Conservation (phyloP, 441 rosid species). For the Theobroma grandiflorum region DNA sequence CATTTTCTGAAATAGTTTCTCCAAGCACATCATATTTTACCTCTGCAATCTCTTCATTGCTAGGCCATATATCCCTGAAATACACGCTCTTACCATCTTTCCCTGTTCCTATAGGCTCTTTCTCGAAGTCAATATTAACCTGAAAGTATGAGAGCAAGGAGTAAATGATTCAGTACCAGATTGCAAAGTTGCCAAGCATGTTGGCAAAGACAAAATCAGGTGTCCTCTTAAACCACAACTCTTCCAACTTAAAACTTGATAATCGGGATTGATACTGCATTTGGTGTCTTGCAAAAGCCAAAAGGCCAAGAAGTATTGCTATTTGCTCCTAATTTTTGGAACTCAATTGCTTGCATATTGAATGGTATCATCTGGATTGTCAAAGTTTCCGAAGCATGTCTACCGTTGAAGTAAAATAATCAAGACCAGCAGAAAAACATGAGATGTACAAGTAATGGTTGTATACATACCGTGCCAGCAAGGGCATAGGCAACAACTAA, state of each 20-base stretch:
- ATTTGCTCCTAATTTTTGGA: neutral
- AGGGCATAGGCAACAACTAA: conserved; percentile 78
- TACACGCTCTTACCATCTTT: conserved; percentile 59
- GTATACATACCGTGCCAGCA: conserved; percentile 63
- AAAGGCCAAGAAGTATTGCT: neutral
- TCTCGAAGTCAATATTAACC: conserved; percentile 74
- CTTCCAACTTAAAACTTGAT: neutral
- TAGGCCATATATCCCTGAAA: conserved; percentile 69
- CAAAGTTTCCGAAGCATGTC: neutral
- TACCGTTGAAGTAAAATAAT: neutral
- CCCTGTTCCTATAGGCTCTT: conserved; percentile 61
- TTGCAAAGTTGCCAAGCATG: neutral
- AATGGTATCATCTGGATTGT: neutral
- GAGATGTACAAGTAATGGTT: neutral
- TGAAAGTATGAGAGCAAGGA: conserved; percentile 29
- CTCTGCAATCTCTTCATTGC: conserved; percentile 63
- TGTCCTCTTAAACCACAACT: neutral
- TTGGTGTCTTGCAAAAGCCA: neutral
- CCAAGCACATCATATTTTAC: conserved; percentile 29
- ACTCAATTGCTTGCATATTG: neutral
- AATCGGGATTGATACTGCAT: neutral
- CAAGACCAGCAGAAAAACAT: neutral
- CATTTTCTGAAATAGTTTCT: conserved; percentile 9
- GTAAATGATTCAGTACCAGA: neutral
- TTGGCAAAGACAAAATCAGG: neutral